phyloP scores from a whole-genome alignment of 2,329 filamentous ascomycete species.

The Cytospora schulzeri region DNA sequence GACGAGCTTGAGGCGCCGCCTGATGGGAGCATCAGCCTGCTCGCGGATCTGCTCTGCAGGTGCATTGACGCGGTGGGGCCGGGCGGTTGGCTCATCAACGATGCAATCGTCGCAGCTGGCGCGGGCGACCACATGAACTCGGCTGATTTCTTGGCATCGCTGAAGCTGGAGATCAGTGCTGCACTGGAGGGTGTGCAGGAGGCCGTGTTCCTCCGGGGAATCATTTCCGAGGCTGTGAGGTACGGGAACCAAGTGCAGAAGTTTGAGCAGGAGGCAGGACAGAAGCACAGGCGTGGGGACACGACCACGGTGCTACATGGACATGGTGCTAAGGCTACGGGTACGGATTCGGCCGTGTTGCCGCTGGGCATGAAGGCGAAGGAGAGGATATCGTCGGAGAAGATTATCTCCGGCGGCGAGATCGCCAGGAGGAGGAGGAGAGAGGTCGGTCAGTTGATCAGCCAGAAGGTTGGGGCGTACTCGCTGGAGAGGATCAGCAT shows the following conservation, averaged over 20 bases:
- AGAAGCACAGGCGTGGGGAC: conserved; percentile 22
- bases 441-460: conserved; percentile 76
- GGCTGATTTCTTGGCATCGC: conserved; percentile 64
- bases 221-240: conserved; percentile 67
- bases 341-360: conserved; percentile 55
- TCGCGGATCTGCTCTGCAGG: conserved; percentile 70
- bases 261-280: conserved; percentile 28
- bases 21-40: conserved; percentile 69
- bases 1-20: conserved; percentile 55
- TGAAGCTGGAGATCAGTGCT: conserved; percentile 70
- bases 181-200: conserved; percentile 74
- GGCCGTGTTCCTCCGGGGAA: conserved; percentile 63
- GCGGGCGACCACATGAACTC: conserved; percentile 53
- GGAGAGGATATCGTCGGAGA: conserved; percentile 50
- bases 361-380: conserved; percentile 73
- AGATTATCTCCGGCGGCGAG: conserved; percentile 71
- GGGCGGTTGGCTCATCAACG: conserved; percentile 72
- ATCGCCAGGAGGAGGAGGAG: conserved; percentile 67
- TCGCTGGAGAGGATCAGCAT: conserved; percentile 76
- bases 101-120: conserved; percentile 48
- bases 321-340: conserved; percentile 1
- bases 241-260: conserved; percentile 51
- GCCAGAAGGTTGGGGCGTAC: conserved; percentile 80
- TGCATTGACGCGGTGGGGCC: conserved; percentile 76
- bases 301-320: conserved; percentile 15